These are phyloP conservation scores for Annona cherimola DNA, from an alignment of 164 flowering plant genomes.

Conservation along the genomic window DNA sequence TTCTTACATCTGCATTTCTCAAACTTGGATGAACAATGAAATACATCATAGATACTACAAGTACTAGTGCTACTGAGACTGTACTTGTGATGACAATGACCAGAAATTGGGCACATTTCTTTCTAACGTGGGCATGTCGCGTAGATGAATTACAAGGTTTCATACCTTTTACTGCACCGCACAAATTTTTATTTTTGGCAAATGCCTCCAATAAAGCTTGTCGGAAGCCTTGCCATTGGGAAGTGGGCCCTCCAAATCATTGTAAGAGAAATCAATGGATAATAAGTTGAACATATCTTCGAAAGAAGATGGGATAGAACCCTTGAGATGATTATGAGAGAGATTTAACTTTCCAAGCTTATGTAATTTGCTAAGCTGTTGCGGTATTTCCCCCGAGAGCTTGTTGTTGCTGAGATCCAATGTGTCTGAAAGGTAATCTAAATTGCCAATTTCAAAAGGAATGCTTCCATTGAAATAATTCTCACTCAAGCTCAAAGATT, in stretches of 20 bases:
- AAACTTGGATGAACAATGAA: not conserved
- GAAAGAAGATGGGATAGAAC: conserved; percentile 14
- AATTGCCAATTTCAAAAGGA: conserved; percentile 10
- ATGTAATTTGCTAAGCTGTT: conserved; percentile 3
- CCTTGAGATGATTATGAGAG: conserved; percentile 19
- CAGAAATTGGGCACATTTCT: not conserved
- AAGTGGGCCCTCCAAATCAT: conserved; percentile 12
- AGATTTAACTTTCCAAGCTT: conserved; percentile 10
- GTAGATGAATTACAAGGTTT: conserved; percentile 1
- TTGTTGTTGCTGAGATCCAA: conserved; percentile 2
- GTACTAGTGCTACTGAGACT: not conserved
- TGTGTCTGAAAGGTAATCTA: not conserved
- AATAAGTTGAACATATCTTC: conserved; percentile 2
- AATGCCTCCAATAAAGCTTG: conserved; percentile 2
- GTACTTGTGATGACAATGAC: not conserved
- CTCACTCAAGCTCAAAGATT: conserved; percentile 1
- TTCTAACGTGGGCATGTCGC: not conserved
- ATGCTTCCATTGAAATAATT: conserved; percentile 8
- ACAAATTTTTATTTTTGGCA: not conserved
- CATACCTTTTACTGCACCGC: conserved; percentile 8
- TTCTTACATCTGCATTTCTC: not conserved
- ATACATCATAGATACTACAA: not conserved
- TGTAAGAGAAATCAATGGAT: conserved; percentile 9
- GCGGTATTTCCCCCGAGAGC: conserved; percentile 1
- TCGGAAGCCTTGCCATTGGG: not conserved